Conservation (phyloP, 805 yeast genomes). For the Pichia heedii region DNA sequence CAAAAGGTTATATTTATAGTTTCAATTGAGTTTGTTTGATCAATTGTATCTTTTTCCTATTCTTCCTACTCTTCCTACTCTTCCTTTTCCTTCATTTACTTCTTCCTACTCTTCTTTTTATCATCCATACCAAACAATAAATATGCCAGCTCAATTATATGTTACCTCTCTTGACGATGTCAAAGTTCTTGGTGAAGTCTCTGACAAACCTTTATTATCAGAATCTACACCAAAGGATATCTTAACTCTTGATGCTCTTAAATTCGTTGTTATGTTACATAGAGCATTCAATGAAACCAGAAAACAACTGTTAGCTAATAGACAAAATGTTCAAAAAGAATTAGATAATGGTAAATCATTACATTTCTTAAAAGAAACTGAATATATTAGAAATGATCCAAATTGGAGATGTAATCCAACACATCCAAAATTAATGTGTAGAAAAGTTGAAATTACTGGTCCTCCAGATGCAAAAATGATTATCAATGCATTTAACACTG, state of each 20-base stretch:
- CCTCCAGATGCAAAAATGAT: slow-evolving; percentile 82
- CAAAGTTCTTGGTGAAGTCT: slow-evolving; percentile 42
- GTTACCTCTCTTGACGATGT: slow-evolving; percentile 38
- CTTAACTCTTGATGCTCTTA: slow-evolving; percentile 50
- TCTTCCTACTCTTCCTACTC: too few species aligned
- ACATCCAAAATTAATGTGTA: slow-evolving; percentile 63
- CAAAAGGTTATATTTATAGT: too few species aligned
- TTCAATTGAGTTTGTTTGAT: too few species aligned
- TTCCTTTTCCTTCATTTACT: too few species aligned
- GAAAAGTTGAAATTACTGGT: slow-evolving; percentile 79
- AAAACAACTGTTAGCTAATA: slow-evolving; percentile 47
- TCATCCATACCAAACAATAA: not conserved
- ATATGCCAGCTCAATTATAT: slow-evolving; percentile 18
- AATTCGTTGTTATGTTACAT: slow-evolving; percentile 63
- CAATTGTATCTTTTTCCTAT: too few species aligned
- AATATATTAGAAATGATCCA: slow-evolving; percentile 57
- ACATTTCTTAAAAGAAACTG: slow-evolving; percentile 62
- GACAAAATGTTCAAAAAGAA: slow-evolving; percentile 50
- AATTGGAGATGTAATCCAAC: slow-evolving; percentile 69
- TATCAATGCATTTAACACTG: slow-evolving; percentile 69
- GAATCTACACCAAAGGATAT: slow-evolving; percentile 43
- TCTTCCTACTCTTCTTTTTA: too few species aligned
- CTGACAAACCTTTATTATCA: slow-evolving; percentile 26
- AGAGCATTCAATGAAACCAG: slow-evolving; percentile 61
- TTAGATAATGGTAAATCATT: slow-evolving; percentile 57